These are phyloP conservation scores for Leccinum olivaceopallidum DNA, from an alignment of 768 basidiomycete species.

Conservation along the genomic window DNA sequence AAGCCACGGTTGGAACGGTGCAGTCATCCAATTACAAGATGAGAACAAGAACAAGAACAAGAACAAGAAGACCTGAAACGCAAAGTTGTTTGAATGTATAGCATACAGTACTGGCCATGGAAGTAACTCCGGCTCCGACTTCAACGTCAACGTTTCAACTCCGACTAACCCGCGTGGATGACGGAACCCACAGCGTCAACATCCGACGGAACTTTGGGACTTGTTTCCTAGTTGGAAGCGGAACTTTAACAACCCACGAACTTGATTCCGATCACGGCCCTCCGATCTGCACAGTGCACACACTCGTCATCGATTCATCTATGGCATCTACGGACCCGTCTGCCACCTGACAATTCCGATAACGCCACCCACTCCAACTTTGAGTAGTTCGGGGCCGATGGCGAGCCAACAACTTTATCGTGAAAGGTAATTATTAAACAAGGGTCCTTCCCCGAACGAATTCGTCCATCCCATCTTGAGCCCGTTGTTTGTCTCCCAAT, in stretches of 20 bases:
- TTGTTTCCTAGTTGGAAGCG: background rate
- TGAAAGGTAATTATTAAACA: background rate
- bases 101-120: no score
- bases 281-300: no score
- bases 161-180: background rate
- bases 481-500: background rate
- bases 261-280: no score
- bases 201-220: background rate
- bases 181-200: background rate
- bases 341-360: no score
- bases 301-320: no score
- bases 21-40: background rate
- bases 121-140: no score
- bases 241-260: background rate
- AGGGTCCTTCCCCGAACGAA: no score
- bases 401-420: no score
- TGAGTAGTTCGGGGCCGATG: no score
- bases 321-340: no score
- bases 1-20: background rate
- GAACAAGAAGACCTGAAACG: background rate
- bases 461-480: background rate
- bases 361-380: no score
- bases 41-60: background rate
- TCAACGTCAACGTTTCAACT: background rate
- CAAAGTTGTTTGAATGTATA: background rate